phyloP scores from a whole-genome alignment of 306 rosid species.

The Astragalus membranaceus region DNA sequence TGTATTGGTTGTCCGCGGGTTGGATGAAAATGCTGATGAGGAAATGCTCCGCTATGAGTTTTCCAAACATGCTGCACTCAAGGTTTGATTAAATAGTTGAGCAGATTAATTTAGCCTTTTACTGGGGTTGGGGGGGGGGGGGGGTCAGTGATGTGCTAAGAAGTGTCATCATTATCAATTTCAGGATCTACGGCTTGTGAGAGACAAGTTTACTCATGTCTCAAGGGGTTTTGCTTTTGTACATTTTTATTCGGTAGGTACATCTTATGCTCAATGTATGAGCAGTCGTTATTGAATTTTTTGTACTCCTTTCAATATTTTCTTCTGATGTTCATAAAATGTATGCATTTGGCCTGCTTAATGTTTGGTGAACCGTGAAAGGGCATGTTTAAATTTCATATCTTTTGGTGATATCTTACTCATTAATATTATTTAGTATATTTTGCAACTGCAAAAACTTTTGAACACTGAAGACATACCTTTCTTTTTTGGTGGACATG shows the following conservation, averaged over 20 bases:
- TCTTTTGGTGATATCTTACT: background rate
- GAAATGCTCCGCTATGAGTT: conserved; percentile 98
- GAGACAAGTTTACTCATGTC: conserved; percentile 97
- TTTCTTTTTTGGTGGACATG: background rate
- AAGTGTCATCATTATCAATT: conserved; percentile 19
- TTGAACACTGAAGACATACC: background rate
- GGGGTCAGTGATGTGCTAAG: conserved; percentile 2
- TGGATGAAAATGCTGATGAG: conserved; percentile 98
- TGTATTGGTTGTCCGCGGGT: conserved; percentile 98
- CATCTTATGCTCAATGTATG: conserved; percentile 1
- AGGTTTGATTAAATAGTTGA: conserved; percentile 41
- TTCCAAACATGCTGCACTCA: conserved; percentile 94
- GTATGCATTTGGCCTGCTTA: background rate
- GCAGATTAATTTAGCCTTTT: background rate
- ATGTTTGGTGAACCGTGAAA: background rate
- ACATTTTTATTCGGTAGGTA: conserved; percentile 87
- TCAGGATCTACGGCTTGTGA: conserved; percentile 96
- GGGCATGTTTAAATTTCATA: background rate
- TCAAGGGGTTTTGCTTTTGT: conserved; percentile 98
- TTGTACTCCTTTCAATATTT: background rate
- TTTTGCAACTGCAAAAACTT: background rate
- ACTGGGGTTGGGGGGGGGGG: background rate
- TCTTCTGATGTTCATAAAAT: background rate
- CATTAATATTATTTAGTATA: background rate
- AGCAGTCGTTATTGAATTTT: conserved; percentile 8